phyloP scores from a whole-genome alignment of 768 basidiomycete species.

The Leccinum fibrillosum region DNA sequence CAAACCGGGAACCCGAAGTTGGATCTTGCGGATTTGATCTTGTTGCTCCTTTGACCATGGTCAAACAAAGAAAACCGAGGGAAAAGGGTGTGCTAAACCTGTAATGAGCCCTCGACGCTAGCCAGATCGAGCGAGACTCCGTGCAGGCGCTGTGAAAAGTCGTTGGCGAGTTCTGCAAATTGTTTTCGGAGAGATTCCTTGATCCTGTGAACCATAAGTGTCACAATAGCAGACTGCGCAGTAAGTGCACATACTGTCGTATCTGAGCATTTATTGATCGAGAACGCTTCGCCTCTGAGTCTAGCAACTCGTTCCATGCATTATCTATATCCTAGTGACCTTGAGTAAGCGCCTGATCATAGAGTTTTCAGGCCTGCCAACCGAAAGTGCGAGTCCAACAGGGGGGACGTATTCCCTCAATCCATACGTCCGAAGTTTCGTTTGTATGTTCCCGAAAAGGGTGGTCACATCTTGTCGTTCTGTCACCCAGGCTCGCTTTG shows the following conservation, averaged over 20 bases:
- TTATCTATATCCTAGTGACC: constrained; percentile 61
- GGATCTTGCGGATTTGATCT: constrained; percentile 58
- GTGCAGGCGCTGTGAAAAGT: constrained; percentile 67
- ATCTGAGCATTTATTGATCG: constrained; percentile 87
- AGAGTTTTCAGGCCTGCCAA: constrained; percentile 25
- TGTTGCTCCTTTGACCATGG: constrained; percentile 63
- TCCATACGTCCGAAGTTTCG: constrained; percentile 89
- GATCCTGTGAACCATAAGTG: constrained; percentile 48
- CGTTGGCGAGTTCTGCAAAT: constrained; percentile 76
- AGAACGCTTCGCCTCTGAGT: constrained; percentile 73
- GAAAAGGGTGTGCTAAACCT: constrained; percentile 42
- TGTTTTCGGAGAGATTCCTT: constrained; percentile 75
- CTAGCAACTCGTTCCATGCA: constrained; percentile 71
- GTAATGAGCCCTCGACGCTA: constrained; percentile 69
- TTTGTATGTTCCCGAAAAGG: constrained; percentile 90
- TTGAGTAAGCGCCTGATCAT: constrained; percentile 9
- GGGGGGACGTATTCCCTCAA: constrained; percentile 82
- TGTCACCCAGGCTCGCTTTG: constrained; percentile 82
- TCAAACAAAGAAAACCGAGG: constrained; percentile 9
- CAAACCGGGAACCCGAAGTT: constrained; percentile 64
- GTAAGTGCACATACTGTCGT: constrained; percentile 62
- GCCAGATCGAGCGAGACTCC: constrained; percentile 69
- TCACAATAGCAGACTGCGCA: neutral
- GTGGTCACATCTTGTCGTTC: constrained; percentile 87
- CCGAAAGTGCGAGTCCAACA: constrained; percentile 58